Base-by-base conservation (phyloP, 2,329 filamentous ascomycete species). In the Cucurbitaria berberidis region DNA sequence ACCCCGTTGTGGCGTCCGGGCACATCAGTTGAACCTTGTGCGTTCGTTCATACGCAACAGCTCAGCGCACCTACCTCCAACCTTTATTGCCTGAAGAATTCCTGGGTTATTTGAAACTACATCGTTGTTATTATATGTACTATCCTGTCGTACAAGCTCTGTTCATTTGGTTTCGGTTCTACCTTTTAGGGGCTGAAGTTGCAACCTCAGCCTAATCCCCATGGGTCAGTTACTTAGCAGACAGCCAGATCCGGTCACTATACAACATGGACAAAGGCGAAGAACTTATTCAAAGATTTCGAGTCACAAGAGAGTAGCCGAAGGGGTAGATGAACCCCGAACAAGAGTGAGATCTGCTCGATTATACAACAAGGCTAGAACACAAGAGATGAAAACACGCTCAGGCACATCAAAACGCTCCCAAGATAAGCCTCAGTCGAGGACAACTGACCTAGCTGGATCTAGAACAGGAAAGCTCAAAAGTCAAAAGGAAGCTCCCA, bases 201-300 rank as follows among this genome's bases (percentile, higher is more conserved):
- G 13, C 19, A 13, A 15, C 22, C 40, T 30, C 42, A 54, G 35
- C 41, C 41, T 46, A 10, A 13, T 35, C 16, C 26, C 16, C 29
- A 57, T 57, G 55, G 55, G 55, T 41, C 55, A 57, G 42, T 34
- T 42, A 9, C 32, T 50, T 18, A 57, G 55, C 36, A 40, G 18
- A 11, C 43, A 50, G 29, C 5, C 43, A 32, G 30, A 22, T 24
- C 30, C 45, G 27, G 5, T 18, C 13, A 48, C 11, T 18, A 10
- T 27, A 42, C 6, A 16, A 16, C 9, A 42, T 11, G 26, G 19
- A n/a, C 42, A 8, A 32, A 21, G 13, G 21, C 15, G n/a, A 18
- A 3, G 13, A 26, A 19, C 24, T n/a, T 41, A 38, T 29, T 18
- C 46, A 32, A 40, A 35, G n/a, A 19, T 13, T 15, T 45, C 41